phyloP scores from a whole-genome alignment of 2,329 filamentous ascomycete species.

The Colletotrichum acutatum region DNA sequence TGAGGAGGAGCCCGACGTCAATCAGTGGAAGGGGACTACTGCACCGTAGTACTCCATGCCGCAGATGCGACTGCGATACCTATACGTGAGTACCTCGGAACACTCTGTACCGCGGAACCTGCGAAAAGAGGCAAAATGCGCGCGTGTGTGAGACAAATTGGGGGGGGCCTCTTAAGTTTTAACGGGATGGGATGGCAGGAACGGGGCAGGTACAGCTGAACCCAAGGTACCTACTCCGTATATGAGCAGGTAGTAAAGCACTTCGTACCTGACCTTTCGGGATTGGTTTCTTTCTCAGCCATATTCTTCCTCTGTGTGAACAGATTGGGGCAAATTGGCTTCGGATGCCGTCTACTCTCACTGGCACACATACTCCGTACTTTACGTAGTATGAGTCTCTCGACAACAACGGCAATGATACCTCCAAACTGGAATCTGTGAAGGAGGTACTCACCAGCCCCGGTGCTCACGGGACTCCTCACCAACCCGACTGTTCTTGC shows the following conservation, averaged over 20 bases:
- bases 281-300: neutral
- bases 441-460: constrained; percentile 11
- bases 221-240: no score
- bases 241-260: no score
- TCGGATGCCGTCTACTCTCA: no score
- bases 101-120: neutral
- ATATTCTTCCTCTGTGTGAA: neutral
- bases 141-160: constrained; percentile 17
- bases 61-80: no score
- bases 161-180: neutral
- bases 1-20: neutral
- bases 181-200: neutral
- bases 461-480: neutral
- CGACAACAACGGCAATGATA: neutral
- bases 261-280: no score
- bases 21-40: no score
- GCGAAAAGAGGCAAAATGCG: neutral
- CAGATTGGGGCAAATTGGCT: no score
- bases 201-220: neutral
- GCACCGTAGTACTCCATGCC: no score
- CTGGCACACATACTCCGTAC: no score
- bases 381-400: no score
- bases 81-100: neutral
- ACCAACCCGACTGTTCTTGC: neutral
- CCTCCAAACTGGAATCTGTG: constrained; percentile 17